Evolutionary conservation across 495 filamentous ascomycete species (phyloP).

Genomic region (Lasiosphaeris hirsuta): DNA sequence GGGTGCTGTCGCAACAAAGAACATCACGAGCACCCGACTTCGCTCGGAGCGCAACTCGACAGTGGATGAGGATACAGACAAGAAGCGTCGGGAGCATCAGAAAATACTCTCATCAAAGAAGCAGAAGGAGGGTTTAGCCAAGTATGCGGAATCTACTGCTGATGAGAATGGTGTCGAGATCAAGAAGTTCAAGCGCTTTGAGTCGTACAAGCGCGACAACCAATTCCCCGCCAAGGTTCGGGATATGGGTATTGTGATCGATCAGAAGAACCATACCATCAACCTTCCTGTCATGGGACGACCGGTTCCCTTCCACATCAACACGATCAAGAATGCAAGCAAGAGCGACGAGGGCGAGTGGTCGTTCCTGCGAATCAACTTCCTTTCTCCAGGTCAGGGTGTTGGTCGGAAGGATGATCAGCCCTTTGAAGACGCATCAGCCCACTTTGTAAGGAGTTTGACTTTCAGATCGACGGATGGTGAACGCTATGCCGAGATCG

Average conservation of each 20-base stretch:
- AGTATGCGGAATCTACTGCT: conserved; percentile 75
- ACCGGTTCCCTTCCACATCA: conserved; percentile 97
- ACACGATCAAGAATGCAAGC: conserved; percentile 97
- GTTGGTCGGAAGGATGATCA: conserved; percentile 98
- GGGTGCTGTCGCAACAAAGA: conserved; percentile 80
- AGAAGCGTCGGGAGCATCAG: conserved; percentile 84
- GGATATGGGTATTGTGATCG: conserved; percentile 83
- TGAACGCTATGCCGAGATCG: conserved; percentile 81
- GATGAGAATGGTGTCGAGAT: conserved; percentile 85
- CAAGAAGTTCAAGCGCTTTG: conserved; percentile 97
- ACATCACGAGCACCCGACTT: conserved; percentile 89
- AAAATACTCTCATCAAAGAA: conserved; percentile 85
- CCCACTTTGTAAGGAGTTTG: conserved; percentile 92
- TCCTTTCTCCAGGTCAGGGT: conserved; percentile 94
- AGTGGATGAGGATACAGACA: conserved; percentile 85
- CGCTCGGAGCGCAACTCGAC: conserved; percentile 85
- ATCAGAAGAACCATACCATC: conserved; percentile 83
- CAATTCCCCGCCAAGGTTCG: conserved; percentile 80
- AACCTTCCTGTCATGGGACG: conserved; percentile 96
- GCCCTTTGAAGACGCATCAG: conserved; percentile 93
- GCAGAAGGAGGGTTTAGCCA: conserved; percentile 78
- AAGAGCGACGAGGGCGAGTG: conserved; percentile 94
- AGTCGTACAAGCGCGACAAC: conserved; percentile 98
- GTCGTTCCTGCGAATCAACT: conserved; percentile 93
- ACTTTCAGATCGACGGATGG: conserved; percentile 90